Evolutionary conservation across 2,329 filamentous ascomycete genomes (phyloP), one percentile per base, ranked within the genome.

Genomic region (Penicillium fuscoglaucum): DNA sequence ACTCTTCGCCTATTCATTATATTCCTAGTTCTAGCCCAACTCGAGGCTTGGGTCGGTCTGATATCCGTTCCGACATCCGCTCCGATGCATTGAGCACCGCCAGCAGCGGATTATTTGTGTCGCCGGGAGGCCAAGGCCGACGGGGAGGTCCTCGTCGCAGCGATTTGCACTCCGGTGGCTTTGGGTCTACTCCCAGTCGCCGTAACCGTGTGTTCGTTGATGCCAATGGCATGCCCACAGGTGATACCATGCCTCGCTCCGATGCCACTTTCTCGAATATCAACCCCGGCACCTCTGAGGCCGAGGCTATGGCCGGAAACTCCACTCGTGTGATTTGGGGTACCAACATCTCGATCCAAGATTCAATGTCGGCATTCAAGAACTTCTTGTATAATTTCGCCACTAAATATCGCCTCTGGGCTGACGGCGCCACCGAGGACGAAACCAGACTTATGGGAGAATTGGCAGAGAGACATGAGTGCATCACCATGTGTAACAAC

Each of bases 371-470:
- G 52, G 83, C 88, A 0, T 96, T 97, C 81, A 93, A 95, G 71
- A 92, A 95, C 63, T 99, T 99, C 70, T 80, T 99, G 29, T 86
- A 87, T 72, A 96, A 96, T 73, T 99, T 95, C 68, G 91, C 92
- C 60, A 88, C 86, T 66, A 97, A 97, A 76, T 98, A 99, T 71
- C 90, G 95, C 62, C 86, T 98, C 84, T 95, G 93, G 79, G 85
- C 87, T 24, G 91, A 96, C 66, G 93, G 91, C n/a, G 84, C 90
- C 68, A 84, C 90, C 0, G 88, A 91, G 49, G 88, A 88, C 52
- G 87, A 96, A 58, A 90, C 88, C 31, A 80, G 87, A 47, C 82
- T 81, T 1, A 81, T 89, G 53, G 88, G 81, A 24, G 78, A 90
- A 29, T 86, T 87, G 44, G 89, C 89, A 1, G 87, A 91, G 63